phyloP scores from a whole-genome alignment of 2,329 filamentous ascomycete genomes.

The Nigrospora osmanthi region DNA sequence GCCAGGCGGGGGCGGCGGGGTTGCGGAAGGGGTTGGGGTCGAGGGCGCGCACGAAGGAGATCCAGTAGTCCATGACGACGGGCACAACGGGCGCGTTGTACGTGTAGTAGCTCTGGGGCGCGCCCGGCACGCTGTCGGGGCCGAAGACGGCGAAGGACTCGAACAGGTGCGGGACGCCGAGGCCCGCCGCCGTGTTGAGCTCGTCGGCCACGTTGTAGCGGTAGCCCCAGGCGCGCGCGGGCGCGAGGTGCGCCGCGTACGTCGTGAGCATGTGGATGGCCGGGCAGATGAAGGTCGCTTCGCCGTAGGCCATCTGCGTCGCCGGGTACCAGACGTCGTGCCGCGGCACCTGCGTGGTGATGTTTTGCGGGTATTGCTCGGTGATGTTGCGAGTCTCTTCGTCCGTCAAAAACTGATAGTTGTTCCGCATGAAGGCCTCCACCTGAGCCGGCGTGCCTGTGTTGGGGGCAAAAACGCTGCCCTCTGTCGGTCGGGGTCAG shows the following conservation, averaged over 20 bases:
- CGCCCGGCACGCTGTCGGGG: slow-evolving; percentile 24
- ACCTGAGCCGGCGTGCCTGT: slow-evolving; percentile 25
- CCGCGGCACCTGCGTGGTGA: slow-evolving; percentile 21
- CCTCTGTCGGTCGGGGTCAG: slow-evolving; percentile 26
- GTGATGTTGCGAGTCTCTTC: slow-evolving; percentile 26
- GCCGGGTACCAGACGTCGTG: slow-evolving; percentile 33
- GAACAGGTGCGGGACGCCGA: slow-evolving; percentile 40
- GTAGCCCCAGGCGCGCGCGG: slow-evolving; percentile 32
- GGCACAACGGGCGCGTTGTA: slow-evolving; percentile 37
- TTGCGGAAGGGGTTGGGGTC: slow-evolving; percentile 32
- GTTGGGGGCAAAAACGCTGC: slow-evolving; percentile 34
- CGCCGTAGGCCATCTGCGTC: slow-evolving; percentile 25
- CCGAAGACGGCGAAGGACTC: slow-evolving; percentile 42
- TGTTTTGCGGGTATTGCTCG: slow-evolving; percentile 28
- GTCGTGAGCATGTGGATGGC: slow-evolving; percentile 24
- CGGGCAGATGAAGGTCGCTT: slow-evolving; percentile 31
- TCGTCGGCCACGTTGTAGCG: slow-evolving; percentile 39
- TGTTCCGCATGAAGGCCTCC: slow-evolving; percentile 32
- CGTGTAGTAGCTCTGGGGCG: slow-evolving; percentile 29
- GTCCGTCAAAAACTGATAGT: slow-evolving; percentile 34
- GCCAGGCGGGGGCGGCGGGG: slow-evolving; percentile 30
- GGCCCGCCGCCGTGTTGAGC: slow-evolving; percentile 23
- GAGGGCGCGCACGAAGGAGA: slow-evolving; percentile 37
- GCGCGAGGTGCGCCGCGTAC: slow-evolving; percentile 8
- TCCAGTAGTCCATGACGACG: slow-evolving; percentile 40